Conservation (phyloP, 2,329 filamentous ascomycete species). For the Anisogramma anomala region DNA sequence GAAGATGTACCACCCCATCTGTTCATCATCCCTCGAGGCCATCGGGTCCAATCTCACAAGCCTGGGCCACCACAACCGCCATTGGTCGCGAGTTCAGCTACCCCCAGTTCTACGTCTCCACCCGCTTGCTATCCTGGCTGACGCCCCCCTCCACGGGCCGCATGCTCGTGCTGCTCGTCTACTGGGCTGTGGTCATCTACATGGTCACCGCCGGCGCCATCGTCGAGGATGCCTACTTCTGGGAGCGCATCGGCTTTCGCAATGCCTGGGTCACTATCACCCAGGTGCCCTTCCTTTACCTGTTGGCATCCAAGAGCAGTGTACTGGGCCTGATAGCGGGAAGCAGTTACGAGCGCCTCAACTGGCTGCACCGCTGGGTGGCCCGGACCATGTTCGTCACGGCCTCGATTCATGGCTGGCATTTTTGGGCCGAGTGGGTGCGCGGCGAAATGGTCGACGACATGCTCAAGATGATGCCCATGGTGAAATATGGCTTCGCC, state of each 20-base stretch:
- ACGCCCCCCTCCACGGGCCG: conserved; percentile 49
- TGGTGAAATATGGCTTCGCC: conserved; percentile 55
- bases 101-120: conserved; percentile 40
- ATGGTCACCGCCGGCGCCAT: conserved; percentile 42
- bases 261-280: conserved; percentile 56
- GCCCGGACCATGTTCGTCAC: conserved; percentile 58
- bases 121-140: conserved; percentile 39
- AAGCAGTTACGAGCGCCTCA: conserved; percentile 55
- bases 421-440: conserved; percentile 56
- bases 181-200: conserved; percentile 48
- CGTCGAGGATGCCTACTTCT: conserved; percentile 42
- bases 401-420: conserved; percentile 56
- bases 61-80: conserved; percentile 49
- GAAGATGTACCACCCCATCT: conserved; percentile 31
- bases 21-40: conserved; percentile 42
- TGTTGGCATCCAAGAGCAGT: conserved; percentile 49
- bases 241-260: conserved; percentile 55
- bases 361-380: conserved; percentile 65
- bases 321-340: conserved; percentile 50
- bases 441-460: conserved; percentile 45
- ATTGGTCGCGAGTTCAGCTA: conserved; percentile 44
- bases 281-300: conserved; percentile 52
- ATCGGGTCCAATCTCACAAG: conserved; percentile 31
- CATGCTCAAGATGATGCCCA: conserved; percentile 49
- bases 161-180: conserved; percentile 39